Percentiles rank a stretch among this genome's conserved stretches.
These are phyloP conservation scores for Pezicula carpinea DNA, from an alignment of 2,329 filamentous ascomycete genomes.

Conservation along the genomic window DNA sequence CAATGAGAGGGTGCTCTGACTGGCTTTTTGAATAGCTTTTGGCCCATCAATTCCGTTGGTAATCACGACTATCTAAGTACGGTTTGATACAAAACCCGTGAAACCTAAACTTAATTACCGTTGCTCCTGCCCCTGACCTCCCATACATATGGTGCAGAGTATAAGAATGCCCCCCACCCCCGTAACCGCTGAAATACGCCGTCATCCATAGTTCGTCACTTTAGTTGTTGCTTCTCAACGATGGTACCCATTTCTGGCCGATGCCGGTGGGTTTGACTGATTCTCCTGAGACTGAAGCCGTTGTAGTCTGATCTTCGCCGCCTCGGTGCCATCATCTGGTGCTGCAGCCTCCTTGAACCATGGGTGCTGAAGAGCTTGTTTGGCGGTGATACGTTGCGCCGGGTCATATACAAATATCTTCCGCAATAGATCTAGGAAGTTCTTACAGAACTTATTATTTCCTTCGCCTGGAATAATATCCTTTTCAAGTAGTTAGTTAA, in stretches of 20 bases:
- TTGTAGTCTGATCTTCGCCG: constrained; percentile 52
- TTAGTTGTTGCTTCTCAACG: constrained; percentile 14
- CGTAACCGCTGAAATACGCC: constrained; percentile 21
- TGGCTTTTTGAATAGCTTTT: no score
- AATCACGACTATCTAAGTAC: no score
- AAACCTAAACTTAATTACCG: constrained; percentile 15
- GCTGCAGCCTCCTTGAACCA: constrained; percentile 63
- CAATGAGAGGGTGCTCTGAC: no score
- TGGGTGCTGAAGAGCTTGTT: constrained; percentile 60
- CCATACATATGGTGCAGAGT: constrained; percentile 14
- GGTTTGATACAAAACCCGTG: no score
- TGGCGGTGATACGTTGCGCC: constrained; percentile 59
- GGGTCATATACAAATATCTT: constrained; percentile 69
- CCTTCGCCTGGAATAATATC: constrained; percentile 54
- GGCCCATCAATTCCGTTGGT: no score
- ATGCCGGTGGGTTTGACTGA: constrained; percentile 10
- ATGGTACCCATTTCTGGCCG: constrained; percentile 23
- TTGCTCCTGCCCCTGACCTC: constrained; percentile 9
- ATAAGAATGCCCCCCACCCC: constrained; percentile 17
- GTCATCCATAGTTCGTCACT: constrained; percentile 26
- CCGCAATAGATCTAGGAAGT: constrained; percentile 59
- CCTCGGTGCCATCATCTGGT: constrained; percentile 64
- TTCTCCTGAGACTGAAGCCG: constrained; percentile 19
- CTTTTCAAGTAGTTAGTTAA: constrained; percentile 34
- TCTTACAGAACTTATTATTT: constrained; percentile 53